phyloP scores from a whole-genome alignment of 805 yeast genomes.

The Teunomyces panamensis region DNA sequence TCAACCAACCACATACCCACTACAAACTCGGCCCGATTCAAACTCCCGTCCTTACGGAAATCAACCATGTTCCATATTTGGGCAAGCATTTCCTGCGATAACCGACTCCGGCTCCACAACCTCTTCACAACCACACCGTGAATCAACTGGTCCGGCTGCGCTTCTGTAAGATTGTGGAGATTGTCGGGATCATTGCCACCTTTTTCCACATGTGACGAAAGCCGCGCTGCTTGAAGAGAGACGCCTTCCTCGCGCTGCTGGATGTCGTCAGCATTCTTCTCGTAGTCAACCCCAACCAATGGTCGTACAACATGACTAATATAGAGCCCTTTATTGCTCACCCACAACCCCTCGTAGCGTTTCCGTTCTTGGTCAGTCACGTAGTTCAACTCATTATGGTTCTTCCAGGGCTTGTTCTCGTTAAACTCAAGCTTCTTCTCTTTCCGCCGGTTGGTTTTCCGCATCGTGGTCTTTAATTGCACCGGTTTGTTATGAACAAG shows the following conservation, averaged over 20 bases:
- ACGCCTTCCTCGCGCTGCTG: constrained; percentile 13
- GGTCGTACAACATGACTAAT: constrained; percentile 36
- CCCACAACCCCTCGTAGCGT: constrained; percentile 93
- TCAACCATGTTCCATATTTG: constrained; percentile 75
- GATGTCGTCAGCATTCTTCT: constrained; percentile 6
- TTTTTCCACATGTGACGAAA: constrained; percentile 29
- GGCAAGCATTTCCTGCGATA: constrained; percentile 55
- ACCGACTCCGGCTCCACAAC: constrained; percentile 76
- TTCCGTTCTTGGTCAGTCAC: constrained; percentile 68
- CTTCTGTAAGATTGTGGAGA: constrained; percentile 30
- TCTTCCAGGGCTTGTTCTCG: constrained; percentile 93
- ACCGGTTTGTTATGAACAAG: constrained; percentile 18
- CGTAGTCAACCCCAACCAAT: constrained; percentile 29
- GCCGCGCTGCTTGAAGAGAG: constrained; percentile 30
- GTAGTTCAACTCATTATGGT: constrained; percentile 58
- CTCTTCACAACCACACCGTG: constrained; percentile 69
- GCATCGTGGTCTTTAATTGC: constrained; percentile 50
- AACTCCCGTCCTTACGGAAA: constrained; percentile 63
- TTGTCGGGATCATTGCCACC: constrained; percentile 22
- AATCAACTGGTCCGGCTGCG: constrained; percentile 32
- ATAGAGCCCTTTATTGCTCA: constrained; percentile 73
- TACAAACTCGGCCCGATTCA: constrained; percentile 77
- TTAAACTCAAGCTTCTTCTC: constrained; percentile 53
- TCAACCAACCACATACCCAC: constrained; percentile 99
- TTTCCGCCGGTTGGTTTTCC: constrained; percentile 41